Base-by-base conservation (phyloP, 2,329 filamentous ascomycete species). In the Colletotrichum tamarilloi region DNA sequence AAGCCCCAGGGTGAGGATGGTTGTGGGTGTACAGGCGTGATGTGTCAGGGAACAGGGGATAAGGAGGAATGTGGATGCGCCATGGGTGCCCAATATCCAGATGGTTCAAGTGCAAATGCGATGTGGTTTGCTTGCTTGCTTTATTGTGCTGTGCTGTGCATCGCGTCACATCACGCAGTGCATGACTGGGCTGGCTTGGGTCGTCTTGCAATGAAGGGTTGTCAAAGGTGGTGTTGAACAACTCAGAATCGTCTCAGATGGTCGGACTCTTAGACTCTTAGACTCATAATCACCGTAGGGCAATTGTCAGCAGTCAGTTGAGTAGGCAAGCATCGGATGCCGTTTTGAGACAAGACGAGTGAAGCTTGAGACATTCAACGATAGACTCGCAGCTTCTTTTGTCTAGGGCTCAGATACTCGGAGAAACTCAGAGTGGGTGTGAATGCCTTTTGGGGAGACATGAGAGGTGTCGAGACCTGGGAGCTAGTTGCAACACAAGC, bases 61-160 rank as follows among this genome's bases (percentile, higher is more conserved):
- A 35, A 53, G 19, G 49, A 69, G 66, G 30, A 49, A 59, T 57
- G 66, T 59, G 66, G 70, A 60, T 69, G 70, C 49, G 46, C 26
- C 66, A 73, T 69, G 66, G 70, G 66, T 73, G 70, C 70, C 70
- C 70, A 73, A 73, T 35, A 60, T 64, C 32, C 66, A 69, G 49
- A 55, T 57, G 49, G 46, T 19, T 24, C 62, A 38, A 32, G 42
- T 59, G 42, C 28, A 68, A 49, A 22, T 24, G 53, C 38, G 59
- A 58, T 60, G 65, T 53, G 52, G 63, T 63, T 55, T 68, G 63
- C 67, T 58, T 62, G 68, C 55, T 58, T 57, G 22, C 46, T 66
- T 35, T 60, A 19, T 53, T 63, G 60, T 53, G 60, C 56, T 62
- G 68, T 68, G 58, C 59, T 60, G 63, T 72, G 56, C 68, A 62